Evolutionary conservation across 1,284 basidiomycete species (phyloP).

Genomic region (Neonothopanus nambi): DNA sequence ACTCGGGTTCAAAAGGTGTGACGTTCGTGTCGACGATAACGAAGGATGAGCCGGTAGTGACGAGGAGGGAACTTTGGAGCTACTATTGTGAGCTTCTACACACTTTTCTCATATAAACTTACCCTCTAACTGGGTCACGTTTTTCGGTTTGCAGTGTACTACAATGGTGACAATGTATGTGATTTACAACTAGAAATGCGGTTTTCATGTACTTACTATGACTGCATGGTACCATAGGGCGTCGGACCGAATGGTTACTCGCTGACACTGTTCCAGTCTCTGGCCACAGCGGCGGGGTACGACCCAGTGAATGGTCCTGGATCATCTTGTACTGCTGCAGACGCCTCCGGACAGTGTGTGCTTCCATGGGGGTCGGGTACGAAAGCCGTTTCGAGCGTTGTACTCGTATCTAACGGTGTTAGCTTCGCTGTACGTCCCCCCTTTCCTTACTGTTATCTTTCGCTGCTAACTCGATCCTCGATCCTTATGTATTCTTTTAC

Average conservation of each 20-base stretch:
- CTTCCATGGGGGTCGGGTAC: slow-evolving; percentile 71
- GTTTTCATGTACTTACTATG: slow-evolving; percentile 1
- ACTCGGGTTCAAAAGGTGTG: slow-evolving; percentile 2
- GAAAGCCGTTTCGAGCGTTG: slow-evolving; percentile 68
- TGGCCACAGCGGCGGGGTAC: slow-evolving; percentile 67
- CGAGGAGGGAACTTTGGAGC: slow-evolving; percentile 66
- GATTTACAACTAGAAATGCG: neutral
- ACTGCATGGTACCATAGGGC: slow-evolving; percentile 28
- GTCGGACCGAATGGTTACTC: slow-evolving; percentile 64
- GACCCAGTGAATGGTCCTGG: slow-evolving; percentile 68
- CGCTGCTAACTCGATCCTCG: neutral
- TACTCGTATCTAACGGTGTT: slow-evolving; percentile 74
- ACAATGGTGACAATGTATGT: slow-evolving; percentile 69
- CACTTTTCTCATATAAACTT: neutral
- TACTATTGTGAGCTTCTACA: slow-evolving; percentile 57
- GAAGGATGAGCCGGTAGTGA: slow-evolving; percentile 57
- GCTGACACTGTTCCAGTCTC: slow-evolving; percentile 71
- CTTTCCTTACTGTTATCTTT: neutral
- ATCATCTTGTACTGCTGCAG: slow-evolving; percentile 55
- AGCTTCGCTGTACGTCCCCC: slow-evolving; percentile 63
- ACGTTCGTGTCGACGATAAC: slow-evolving; percentile 36
- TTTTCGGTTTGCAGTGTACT: slow-evolving; percentile 50
- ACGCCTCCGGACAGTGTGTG: slow-evolving; percentile 68
- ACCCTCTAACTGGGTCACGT: neutral
- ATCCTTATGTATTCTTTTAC: neutral